phyloP scores from a whole-genome alignment of 345 rosid genomes.

The Boechera stricta region DNA sequence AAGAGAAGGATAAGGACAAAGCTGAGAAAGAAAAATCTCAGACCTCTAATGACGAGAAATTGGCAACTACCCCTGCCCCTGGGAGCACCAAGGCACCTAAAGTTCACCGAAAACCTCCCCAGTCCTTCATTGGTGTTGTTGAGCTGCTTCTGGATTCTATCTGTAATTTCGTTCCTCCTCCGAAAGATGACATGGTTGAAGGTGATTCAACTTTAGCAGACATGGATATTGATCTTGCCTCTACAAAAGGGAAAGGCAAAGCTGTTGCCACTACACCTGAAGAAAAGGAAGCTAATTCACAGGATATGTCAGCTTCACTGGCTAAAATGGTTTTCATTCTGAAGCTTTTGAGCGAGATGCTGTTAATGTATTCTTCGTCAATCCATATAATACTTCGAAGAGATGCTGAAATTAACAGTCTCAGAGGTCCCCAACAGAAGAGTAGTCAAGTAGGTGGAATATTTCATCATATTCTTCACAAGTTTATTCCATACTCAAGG shows the following conservation, averaged over 20 bases:
- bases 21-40: slow-evolving; percentile 66
- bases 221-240: slow-evolving; percentile 92
- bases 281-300: slow-evolving; percentile 56
- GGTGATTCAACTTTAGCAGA: slow-evolving; percentile 61
- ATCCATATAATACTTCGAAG: slow-evolving; percentile 79
- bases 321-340: slow-evolving; percentile 87
- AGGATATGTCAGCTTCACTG: slow-evolving; percentile 72
- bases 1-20: slow-evolving; percentile 78
- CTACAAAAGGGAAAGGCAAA: slow-evolving; percentile 85
- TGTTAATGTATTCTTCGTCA: slow-evolving; percentile 84
- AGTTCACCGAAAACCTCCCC: slow-evolving; percentile 77
- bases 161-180: slow-evolving; percentile 67
- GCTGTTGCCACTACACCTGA: slow-evolving; percentile 69
- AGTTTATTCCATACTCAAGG: slow-evolving; percentile 69
- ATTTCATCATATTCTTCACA: slow-evolving; percentile 81
- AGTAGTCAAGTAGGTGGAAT: slow-evolving; percentile 61
- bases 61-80: slow-evolving; percentile 44
- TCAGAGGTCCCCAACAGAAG: slow-evolving; percentile 61
- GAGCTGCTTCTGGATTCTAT: slow-evolving; percentile 87
- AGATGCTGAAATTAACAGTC: slow-evolving; percentile 74
- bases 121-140: slow-evolving; percentile 77
- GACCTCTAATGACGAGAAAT: slow-evolving; percentile 65
- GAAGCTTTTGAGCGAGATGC: slow-evolving; percentile 89
- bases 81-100: slow-evolving; percentile 75
- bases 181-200: slow-evolving; percentile 55